Base-by-base conservation (phyloP, 495 filamentous ascomycete species). In the Umbilicaria muhlenbergii region DNA sequence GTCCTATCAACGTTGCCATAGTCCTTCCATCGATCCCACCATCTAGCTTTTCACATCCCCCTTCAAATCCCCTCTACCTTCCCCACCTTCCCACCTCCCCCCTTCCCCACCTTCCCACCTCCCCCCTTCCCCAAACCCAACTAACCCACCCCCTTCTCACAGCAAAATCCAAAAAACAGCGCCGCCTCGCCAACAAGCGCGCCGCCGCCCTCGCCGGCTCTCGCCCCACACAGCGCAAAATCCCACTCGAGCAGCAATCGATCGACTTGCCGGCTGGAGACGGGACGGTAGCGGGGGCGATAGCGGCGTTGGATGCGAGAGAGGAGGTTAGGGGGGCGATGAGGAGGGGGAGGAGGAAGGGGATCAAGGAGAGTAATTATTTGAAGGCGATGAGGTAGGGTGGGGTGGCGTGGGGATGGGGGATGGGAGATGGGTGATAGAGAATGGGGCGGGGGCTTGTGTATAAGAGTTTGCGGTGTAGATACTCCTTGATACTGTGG, bases 311-410 rank as follows among this genome's bases (percentile, higher is more conserved):
- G 8, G 56, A 58, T 28, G 61, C 60, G 42, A 47, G 60, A 18
- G 56, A 59, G 39, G 65, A 64, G 56, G 63, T 70, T 19, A 49
- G 53, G 21, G 59, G 46, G 54, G 58, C 51, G 59, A 76, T 53
- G 59, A 73, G 62, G 68, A 80, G 57, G 49, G 78, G 86, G 50
- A 72, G 86, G 55, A 75, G 82, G 54, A 77, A 71, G 48, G 70
- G 66, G 51, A 95, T 98, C 52, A 91, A 89, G 69, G 91, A 96
- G 66, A 69, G 54, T 44, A 98, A 98, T 66, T 98, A 91, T 73
- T 73, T 98, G 66, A 81, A 78, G 68, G 71, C 77, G 14, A 81
- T 92, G 74, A 77, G 71, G 60, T 60, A 49, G 14, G 45, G 32
- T 28, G 24, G 24, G 24, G 24, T 5, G 8, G 24, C 5, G 5